Percentiles rank a stretch among this genome's conserved stretches.
phyloP scores from a whole-genome alignment of 768 basidiomycete genomes.

The Leccinum disarticulatum region DNA sequence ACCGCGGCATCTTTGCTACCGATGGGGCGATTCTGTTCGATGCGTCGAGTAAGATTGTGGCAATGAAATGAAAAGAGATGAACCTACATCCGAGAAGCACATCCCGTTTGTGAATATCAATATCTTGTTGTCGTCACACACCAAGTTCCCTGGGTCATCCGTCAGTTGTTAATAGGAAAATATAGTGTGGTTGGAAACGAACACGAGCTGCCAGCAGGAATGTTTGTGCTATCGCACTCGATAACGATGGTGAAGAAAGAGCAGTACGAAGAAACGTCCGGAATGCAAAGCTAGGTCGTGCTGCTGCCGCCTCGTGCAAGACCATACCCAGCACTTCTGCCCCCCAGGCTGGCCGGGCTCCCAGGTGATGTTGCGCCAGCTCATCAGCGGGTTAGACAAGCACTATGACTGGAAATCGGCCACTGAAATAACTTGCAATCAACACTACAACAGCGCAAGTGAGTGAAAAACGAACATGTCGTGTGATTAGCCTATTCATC shows the following conservation, averaged over 20 bases:
- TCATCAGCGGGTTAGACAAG: not conserved
- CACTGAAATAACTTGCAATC: not conserved
- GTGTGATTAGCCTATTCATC: no score
- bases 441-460: no score
- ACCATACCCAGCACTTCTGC: not conserved
- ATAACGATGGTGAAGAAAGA: slow-evolving; percentile 13
- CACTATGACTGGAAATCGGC: not conserved
- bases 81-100: slow-evolving; percentile 7
- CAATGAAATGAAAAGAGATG: not conserved
- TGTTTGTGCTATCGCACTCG: slow-evolving; percentile 6
- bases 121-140: slow-evolving; percentile 4
- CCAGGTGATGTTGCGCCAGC: slow-evolving; percentile 3
- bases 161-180: not conserved
- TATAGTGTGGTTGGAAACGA: not conserved
- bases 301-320: no score
- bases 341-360: not conserved
- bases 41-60: not conserved
- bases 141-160: no score
- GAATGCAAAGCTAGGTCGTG: slow-evolving; percentile 3
- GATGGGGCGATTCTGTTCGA: slow-evolving; percentile 1
- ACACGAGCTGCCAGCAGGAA: no score
- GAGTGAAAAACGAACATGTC: no score
- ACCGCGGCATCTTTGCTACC: not conserved
- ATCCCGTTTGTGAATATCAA: slow-evolving; percentile 1
- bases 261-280: not conserved